phyloP scores from a whole-genome alignment of 441 rosid genomes.

The Bruguiera hainesii region DNA sequence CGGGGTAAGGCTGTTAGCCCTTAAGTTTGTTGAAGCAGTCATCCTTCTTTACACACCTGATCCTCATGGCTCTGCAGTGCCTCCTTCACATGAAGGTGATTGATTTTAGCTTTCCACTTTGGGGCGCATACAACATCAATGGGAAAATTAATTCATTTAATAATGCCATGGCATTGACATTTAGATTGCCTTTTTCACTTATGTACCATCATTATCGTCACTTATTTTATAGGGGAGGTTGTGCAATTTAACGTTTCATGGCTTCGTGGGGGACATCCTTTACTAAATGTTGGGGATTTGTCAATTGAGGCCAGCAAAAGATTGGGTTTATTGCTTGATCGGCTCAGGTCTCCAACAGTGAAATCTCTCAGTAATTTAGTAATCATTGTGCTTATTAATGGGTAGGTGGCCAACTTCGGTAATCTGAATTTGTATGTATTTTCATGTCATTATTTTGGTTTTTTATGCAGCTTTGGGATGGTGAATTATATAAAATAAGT shows the following conservation, averaged over 20 bases:
- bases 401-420: slow-evolving; percentile 39
- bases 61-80: slow-evolving; percentile 63
- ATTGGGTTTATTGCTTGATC: slow-evolving; percentile 87
- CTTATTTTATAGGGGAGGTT: slow-evolving; percentile 46
- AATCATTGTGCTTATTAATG: slow-evolving; percentile 70
- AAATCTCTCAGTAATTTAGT: slow-evolving; percentile 71
- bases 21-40: slow-evolving; percentile 90
- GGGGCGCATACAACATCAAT: slow-evolving; percentile 5
- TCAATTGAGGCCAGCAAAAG: slow-evolving; percentile 89
- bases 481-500: too few species aligned
- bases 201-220: slow-evolving; percentile 17
- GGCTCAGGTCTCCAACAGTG: slow-evolving; percentile 81
- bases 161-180: background rate
- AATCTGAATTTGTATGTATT: slow-evolving; percentile 13
- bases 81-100: slow-evolving; percentile 70
- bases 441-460: slow-evolving; percentile 5
- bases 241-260: slow-evolving; percentile 76
- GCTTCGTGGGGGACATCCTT: slow-evolving; percentile 89
- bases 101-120: slow-evolving; percentile 18
- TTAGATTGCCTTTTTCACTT: slow-evolving; percentile 19
- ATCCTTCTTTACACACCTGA: slow-evolving; percentile 91
- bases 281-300: slow-evolving; percentile 82
- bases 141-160: background rate
- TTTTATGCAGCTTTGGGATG: background rate
- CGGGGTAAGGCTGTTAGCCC: slow-evolving; percentile 71